Conservation (phyloP, 768 basidiomycete species). For the Trametes elegans region DNA sequence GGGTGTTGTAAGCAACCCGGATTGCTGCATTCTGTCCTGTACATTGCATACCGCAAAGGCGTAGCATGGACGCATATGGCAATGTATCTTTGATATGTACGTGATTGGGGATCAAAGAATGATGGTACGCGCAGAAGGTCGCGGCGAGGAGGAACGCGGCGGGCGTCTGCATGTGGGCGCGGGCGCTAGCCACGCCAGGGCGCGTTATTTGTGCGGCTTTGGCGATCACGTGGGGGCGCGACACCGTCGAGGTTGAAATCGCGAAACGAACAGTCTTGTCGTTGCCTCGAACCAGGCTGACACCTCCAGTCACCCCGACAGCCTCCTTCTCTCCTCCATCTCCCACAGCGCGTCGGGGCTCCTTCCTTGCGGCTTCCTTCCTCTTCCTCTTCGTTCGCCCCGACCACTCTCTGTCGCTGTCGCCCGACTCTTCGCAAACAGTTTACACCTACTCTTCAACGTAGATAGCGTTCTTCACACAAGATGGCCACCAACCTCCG, state of each 20-base stretch:
- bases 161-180: background rate
- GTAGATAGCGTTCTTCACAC: slow-evolving; percentile 16
- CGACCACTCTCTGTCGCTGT: slow-evolving; percentile 18
- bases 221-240: slow-evolving; percentile 38
- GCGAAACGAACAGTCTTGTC: slow-evolving; percentile 28
- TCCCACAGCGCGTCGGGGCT: slow-evolving; percentile 30
- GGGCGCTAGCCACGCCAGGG: slow-evolving; percentile 7
- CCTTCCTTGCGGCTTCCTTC: slow-evolving; percentile 30
- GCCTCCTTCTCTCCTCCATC: slow-evolving; percentile 22
- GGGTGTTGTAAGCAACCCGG: no score
- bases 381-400: slow-evolving; percentile 26
- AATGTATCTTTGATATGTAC: slow-evolving; percentile 4
- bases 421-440: slow-evolving; percentile 23
- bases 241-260: slow-evolving; percentile 26
- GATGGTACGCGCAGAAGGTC: slow-evolving; percentile 14
- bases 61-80: slow-evolving; percentile 8
- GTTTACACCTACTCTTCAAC: slow-evolving; percentile 18
- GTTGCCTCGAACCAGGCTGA: slow-evolving; percentile 35
- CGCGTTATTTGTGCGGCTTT: slow-evolving; percentile 32
- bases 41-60: slow-evolving; percentile 6
- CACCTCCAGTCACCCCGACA: slow-evolving; percentile 27
- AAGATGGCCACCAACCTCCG: slow-evolving; percentile 64
- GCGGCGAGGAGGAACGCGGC: slow-evolving; percentile 1
- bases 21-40: background rate
- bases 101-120: slow-evolving; percentile 20